Conservation (phyloP, 306 rosid genomes). For the Cucumis sativus region Cucumber_9930_V3 NC_026655.2:30283001-30283500, state of each 20-base stretch:
- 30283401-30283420: conserved; percentile 31
- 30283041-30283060: background rate
- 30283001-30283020: background rate
- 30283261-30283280: conserved; percentile 12
- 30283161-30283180: conserved; percentile 81
- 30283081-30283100: background rate
- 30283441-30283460: background rate
- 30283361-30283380: conserved; percentile 56
- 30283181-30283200: conserved; percentile 88
- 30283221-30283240: conserved; percentile 85
- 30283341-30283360: conserved; percentile 57
- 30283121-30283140: background rate
- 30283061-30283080: background rate
- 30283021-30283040: background rate
- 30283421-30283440: background rate
- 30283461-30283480: background rate
- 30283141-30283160: background rate
- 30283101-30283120: background rate
- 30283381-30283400: conserved; percentile 37
- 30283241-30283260: conserved; percentile 27
- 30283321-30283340: conserved; percentile 23
- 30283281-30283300: conserved; percentile 10
- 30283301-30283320: conserved; percentile 24
- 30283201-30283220: conserved; percentile 92
- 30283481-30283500: background rate